Evolutionary conservation across 495 filamentous ascomycete genomes (phyloP), one percentile per base, ranked within the genome.

Genomic region (Filosporella fistucella): DNA sequence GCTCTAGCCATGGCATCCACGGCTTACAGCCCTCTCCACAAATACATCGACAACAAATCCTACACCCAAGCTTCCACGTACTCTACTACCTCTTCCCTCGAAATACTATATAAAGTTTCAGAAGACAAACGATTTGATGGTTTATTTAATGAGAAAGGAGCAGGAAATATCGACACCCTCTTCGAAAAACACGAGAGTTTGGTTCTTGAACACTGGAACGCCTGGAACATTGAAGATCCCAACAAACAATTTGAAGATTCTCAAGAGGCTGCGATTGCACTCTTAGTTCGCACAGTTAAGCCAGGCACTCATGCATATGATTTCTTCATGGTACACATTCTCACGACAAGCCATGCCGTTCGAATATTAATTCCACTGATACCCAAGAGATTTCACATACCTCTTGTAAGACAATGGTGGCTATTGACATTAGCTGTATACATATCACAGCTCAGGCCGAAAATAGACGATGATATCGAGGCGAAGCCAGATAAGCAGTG

Each of bases 261-360:
- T 4, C 89, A 95, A 58, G 74, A 85, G 56, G 78, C 85, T 2
- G 89, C 89, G 2, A 78, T 81, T 0, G 81, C 82, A 0, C 58
- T 96, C 2, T 67, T 97, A 0, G 74, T 87, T 3, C 72, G 69
- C 4, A 84, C 82, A 2, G 74, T 80, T 0, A 57, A 70, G 10
- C 69, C 72, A 0, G 80, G 77, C 0, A 80, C 80, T 4, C 72
- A 79, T 42, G 59, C 68, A 1, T 93, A 88, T 63, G 88, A 96
- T 63, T 95, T 95, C 68, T 95, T 89, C 68, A 55, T 89, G 45
- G 78, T 85, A 12, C 89, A 96, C 55, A 54, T 88, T 10, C 69
- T 97, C 24, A 94, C 89, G 0, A 82, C 86, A 24, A 88, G 82
- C 49, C 89, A 97, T 61, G 93, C 93, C 0, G 80, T 95, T 6